Conservation (phyloP, 2,329 filamentous ascomycete genomes). For the Ilyonectria destructans region DNA sequence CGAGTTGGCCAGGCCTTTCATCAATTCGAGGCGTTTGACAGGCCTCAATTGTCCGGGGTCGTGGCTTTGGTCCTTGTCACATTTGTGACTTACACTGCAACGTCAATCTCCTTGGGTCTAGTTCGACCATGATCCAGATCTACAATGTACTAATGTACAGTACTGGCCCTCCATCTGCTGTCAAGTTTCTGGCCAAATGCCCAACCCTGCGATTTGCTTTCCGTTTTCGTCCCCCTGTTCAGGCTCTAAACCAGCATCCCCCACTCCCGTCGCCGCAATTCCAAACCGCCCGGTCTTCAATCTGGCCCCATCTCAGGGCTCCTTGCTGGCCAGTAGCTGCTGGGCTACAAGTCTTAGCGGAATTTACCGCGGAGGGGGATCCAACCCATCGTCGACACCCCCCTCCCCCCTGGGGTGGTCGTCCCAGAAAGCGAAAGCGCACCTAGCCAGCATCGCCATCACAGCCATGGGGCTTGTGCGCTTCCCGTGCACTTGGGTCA, state of each 20-base stretch:
- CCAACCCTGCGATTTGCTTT: conserved; percentile 47
- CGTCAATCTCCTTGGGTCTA: conserved; percentile 15
- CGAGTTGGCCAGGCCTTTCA: conserved; percentile 6
- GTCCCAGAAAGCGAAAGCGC: conserved; percentile 21
- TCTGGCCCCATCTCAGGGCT: conserved; percentile 38
- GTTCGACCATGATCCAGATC: conserved; percentile 22
- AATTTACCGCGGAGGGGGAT: conserved; percentile 28
- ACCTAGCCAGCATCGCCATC: conserved; percentile 1
- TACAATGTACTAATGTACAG: conserved; percentile 1
- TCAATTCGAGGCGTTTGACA: conserved; percentile 20
- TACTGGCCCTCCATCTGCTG: conserved; percentile 21
- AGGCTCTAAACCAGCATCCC: conserved; percentile 39
- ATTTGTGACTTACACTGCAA: conserved; percentile 4
- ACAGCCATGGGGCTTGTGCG: conserved; percentile 28
- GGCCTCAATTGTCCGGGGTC: not conserved
- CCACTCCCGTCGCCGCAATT: conserved; percentile 47
- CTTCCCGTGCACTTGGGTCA: conserved; percentile 39
- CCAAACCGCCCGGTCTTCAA: conserved; percentile 40
- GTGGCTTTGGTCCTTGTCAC: not conserved
- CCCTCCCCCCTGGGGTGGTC: not conserved
- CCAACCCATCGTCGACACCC: not conserved
- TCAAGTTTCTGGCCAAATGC: conserved; percentile 31
- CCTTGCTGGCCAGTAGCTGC: conserved; percentile 6
- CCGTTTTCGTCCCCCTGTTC: conserved; percentile 44
- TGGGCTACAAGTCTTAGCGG: conserved; percentile 21